These are phyloP conservation scores for Favolaschia claudopus DNA, from an alignment of 768 basidiomycete genomes.

Conservation along the genomic window DNA sequence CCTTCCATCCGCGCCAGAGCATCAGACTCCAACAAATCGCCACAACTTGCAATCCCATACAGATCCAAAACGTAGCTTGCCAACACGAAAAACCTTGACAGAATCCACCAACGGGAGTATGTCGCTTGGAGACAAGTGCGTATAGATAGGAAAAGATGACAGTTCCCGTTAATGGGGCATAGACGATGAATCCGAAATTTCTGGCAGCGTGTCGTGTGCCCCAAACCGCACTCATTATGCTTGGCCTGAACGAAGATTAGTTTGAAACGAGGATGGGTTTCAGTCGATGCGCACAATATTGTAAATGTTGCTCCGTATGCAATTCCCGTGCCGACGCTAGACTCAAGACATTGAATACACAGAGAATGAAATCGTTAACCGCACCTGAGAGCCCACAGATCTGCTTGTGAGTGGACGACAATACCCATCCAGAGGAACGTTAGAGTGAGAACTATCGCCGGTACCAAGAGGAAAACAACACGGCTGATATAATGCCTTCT, in stretches of 20 bases:
- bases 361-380: not conserved
- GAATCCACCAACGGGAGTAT: slow-evolving; percentile 49
- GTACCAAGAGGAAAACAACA: slow-evolving; percentile 61
- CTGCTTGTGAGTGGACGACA: slow-evolving; percentile 53
- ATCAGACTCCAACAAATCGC: slow-evolving; percentile 54
- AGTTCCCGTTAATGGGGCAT: slow-evolving; percentile 79
- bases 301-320: slow-evolving; percentile 79
- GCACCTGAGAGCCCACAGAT: slow-evolving; percentile 79
- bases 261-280: not conserved
- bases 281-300: slow-evolving; percentile 35
- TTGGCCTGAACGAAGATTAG: slow-evolving; percentile 54
- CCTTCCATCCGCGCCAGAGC: slow-evolving; percentile 73
- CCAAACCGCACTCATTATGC: slow-evolving; percentile 76
- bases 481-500: slow-evolving; percentile 68
- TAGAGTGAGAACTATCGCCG: slow-evolving; percentile 54
- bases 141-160: slow-evolving; percentile 82
- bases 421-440: slow-evolving; percentile 66
- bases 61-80: slow-evolving; percentile 68
- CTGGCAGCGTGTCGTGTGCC: slow-evolving; percentile 73
- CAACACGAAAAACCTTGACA: slow-evolving; percentile 73
- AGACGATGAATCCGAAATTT: slow-evolving; percentile 79
- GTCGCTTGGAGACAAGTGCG: slow-evolving; percentile 67
- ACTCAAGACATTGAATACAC: slow-evolving; percentile 7
- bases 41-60: slow-evolving; percentile 48
- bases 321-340: slow-evolving; percentile 69